A percentile compares a stretch with the other conserved stretches of the same genome.
Evolutionary conservation across 192 early-diverging fungal genomes (phyloP).

Genomic region (Podila epicladia): DNA sequence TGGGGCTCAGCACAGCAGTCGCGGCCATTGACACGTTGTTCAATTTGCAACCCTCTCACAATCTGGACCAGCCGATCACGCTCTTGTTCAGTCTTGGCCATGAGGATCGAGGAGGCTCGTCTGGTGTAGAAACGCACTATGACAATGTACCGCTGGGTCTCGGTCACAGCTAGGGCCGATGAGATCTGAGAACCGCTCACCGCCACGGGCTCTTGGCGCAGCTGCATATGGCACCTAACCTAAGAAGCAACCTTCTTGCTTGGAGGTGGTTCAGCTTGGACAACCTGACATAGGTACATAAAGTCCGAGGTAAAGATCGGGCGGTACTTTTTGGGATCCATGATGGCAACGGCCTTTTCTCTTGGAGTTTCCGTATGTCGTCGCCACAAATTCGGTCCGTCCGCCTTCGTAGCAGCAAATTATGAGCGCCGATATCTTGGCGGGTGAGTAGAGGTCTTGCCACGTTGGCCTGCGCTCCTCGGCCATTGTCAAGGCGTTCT

Average conservation of each 20-base stretch:
- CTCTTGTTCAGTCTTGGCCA: constrained; percentile 16
- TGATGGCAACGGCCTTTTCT: background rate
- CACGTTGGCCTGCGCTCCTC: constrained; percentile 16
- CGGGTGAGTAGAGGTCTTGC: constrained; percentile 13
- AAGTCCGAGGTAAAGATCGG: constrained; percentile 21
- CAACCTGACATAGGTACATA: constrained; percentile 33
- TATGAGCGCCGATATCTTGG: background rate
- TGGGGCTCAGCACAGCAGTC: constrained; percentile 33
- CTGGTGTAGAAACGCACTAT: constrained; percentile 44
- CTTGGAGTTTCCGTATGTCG: constrained; percentile 2
- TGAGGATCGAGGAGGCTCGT: constrained; percentile 37
- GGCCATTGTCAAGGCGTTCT: constrained; percentile 29
- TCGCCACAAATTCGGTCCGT: constrained; percentile 13
- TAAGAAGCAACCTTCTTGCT: constrained; percentile 7
- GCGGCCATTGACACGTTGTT: constrained; percentile 29
- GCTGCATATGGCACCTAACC: background rate
- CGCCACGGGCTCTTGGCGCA: constrained; percentile 29
- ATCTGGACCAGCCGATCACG: constrained; percentile 35
- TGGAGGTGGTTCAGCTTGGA: background rate
- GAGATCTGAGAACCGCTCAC: constrained; percentile 42
- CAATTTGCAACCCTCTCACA: constrained; percentile 18
- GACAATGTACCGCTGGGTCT: constrained; percentile 32
- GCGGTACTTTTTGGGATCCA: constrained; percentile 21
- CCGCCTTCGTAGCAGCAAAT: constrained; percentile 9
- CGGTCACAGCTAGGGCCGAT: constrained; percentile 22